A percentile compares a stretch with the other conserved stretches of the same genome.
Conservation (phyloP, 495 filamentous ascomycete genomes). For the Sphaerosporella brunnea region DNA sequence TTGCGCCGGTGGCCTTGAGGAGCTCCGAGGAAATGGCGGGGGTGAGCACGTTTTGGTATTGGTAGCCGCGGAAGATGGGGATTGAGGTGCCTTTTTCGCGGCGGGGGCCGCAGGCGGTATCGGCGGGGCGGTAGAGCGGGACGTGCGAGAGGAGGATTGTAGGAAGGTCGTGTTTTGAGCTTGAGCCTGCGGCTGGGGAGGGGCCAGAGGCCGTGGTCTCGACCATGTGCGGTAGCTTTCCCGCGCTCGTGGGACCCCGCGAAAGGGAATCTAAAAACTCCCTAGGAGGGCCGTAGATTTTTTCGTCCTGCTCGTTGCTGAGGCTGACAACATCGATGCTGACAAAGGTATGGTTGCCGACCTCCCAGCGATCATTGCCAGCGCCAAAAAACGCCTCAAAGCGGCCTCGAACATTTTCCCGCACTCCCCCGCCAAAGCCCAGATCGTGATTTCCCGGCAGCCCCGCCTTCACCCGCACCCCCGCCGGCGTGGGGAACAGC, state of each 20-base stretch:
- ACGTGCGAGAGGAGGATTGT: constrained; percentile 80
- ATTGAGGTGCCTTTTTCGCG: constrained; percentile 73
- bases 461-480: constrained; percentile 54
- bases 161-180: constrained; percentile 45
- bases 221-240: background rate
- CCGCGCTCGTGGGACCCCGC: constrained; percentile 24
- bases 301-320: constrained; percentile 35
- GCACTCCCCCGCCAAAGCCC: constrained; percentile 77
- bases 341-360: constrained; percentile 92
- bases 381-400: constrained; percentile 83
- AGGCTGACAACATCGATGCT: constrained; percentile 76
- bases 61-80: constrained; percentile 56
- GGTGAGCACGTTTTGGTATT: constrained; percentile 89
- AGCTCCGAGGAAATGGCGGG: constrained; percentile 53
- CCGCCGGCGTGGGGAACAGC: constrained; percentile 57
- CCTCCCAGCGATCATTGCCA: constrained; percentile 67
- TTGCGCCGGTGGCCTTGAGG: constrained; percentile 51
- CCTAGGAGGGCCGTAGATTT: constrained; percentile 56
- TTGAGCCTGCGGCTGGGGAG: background rate
- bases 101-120: constrained; percentile 78
- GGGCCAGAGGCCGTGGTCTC: background rate
- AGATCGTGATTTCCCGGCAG: constrained; percentile 93
- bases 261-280: constrained; percentile 56
- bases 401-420: constrained; percentile 55
- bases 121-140: constrained; percentile 61